A percentile compares a stretch with the other conserved stretches of the same genome.
phyloP scores from a whole-genome alignment of 345 rosid genomes.

The Salix arbutifolia region DNA sequence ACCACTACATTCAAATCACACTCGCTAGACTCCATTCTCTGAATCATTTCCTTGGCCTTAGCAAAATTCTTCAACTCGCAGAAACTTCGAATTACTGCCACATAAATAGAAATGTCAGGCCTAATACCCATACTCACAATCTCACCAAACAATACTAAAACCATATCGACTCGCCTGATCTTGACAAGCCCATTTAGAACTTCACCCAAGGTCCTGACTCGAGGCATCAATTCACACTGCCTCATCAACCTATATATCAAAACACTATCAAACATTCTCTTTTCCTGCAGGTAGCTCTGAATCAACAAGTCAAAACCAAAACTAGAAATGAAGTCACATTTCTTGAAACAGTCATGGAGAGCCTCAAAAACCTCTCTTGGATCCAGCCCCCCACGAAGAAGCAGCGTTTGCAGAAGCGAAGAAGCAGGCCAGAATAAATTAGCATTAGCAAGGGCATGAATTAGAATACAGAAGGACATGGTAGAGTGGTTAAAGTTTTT shows the following conservation, averaged over 20 bases:
- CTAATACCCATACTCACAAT: constrained; percentile 39
- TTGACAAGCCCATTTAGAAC: constrained; percentile 60
- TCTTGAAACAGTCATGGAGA: constrained; percentile 42
- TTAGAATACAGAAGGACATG: constrained; percentile 67
- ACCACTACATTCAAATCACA: constrained; percentile 51
- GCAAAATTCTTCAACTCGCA: constrained; percentile 66
- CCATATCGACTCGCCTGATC: constrained; percentile 49
- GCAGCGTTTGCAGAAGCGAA: constrained; percentile 70
- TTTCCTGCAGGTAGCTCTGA: constrained; percentile 59
- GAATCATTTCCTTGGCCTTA: constrained; percentile 58
- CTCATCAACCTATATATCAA: constrained; percentile 56
- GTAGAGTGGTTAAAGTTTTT: constrained; percentile 59
- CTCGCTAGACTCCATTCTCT: constrained; percentile 49
- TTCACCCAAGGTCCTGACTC: constrained; percentile 64
- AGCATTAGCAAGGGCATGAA: constrained; percentile 56
- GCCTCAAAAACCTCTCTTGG: constrained; percentile 54
- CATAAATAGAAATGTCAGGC: constrained; percentile 55
- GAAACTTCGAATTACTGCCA: constrained; percentile 60
- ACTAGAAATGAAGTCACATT: constrained; percentile 46
- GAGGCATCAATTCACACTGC: constrained; percentile 49
- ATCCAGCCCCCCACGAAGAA: constrained; percentile 53
- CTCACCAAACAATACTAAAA: constrained; percentile 57
- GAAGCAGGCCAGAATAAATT: constrained; percentile 84
- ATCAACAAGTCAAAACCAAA: constrained; percentile 82
- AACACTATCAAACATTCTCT: constrained; percentile 51